Percentiles rank a stretch among this genome's conserved stretches.
These are phyloP conservation scores for Zygosaccharomyces rouxii DNA, from an alignment of 805 yeast genomes.

Conservation along the genomic window DNA sequence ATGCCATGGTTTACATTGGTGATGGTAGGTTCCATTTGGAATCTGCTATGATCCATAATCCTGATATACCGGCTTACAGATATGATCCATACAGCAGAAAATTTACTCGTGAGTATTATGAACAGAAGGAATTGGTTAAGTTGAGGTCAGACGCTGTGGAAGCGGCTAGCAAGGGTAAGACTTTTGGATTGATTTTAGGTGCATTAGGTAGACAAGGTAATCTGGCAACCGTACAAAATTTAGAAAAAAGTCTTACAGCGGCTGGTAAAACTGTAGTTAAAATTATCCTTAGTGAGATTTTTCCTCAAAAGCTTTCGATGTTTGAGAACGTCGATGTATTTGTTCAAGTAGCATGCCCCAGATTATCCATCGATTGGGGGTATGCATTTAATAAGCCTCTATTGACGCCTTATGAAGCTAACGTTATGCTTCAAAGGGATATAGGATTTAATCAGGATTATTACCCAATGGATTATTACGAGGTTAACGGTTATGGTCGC, in stretches of 20 bases:
- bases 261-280: conserved; percentile 69
- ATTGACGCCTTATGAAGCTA: conserved; percentile 92
- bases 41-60: conserved; percentile 96
- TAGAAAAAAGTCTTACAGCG: conserved; percentile 50
- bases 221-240: conserved; percentile 62
- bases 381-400: conserved; percentile 92
- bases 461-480: conserved; percentile 96
- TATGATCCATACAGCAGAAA: conserved; percentile 94
- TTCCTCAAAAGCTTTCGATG: conserved; percentile 87
- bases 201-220: conserved; percentile 96
- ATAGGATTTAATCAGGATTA: conserved; percentile 54
- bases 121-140: conserved; percentile 72
- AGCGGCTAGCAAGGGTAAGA: conserved; percentile 54
- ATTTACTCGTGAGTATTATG: conserved; percentile 84
- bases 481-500: conserved; percentile 85
- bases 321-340: conserved; percentile 92
- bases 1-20: conserved; percentile 87
- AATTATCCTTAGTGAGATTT: conserved; percentile 85
- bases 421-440: conserved; percentile 79
- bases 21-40: conserved; percentile 96
- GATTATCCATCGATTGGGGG: conserved; percentile 97
- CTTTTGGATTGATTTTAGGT: conserved; percentile 82
- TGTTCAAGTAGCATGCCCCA: conserved; percentile 96
- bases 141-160: conserved; percentile 72
- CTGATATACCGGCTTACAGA: conserved; percentile 83